Percentiles rank a stretch among this genome's conserved stretches.
These are phyloP conservation scores for Colletotrichum melonis DNA, from an alignment of 2,329 filamentous ascomycete species.

Conservation along the genomic window DNA sequence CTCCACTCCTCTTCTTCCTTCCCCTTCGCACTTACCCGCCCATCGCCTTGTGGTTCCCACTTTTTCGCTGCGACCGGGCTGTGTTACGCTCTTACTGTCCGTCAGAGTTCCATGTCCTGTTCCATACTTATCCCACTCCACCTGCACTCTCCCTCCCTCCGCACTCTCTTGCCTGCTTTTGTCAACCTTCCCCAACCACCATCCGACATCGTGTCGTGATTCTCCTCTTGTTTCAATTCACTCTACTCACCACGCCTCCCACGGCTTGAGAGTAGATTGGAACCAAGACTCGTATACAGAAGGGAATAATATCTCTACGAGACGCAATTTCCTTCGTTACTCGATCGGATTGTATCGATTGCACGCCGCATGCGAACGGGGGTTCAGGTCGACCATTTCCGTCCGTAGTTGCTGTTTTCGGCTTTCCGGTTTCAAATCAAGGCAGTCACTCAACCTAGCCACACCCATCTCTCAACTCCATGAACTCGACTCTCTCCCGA, in stretches of 20 bases:
- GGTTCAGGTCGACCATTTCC: conserved; percentile 23
- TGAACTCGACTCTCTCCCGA: conserved; percentile 21
- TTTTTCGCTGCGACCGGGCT: conserved; percentile 29
- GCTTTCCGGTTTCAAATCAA: conserved; percentile 17
- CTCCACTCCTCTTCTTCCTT: background rate
- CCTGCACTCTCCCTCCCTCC: conserved; percentile 35
- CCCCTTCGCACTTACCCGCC: conserved; percentile 19
- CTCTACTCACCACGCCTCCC: conserved; percentile 9
- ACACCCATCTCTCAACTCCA: conserved; percentile 14
- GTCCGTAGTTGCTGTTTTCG: conserved; percentile 32
- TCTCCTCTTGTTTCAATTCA: conserved; percentile 26
- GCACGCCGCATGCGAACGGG: conserved; percentile 33
- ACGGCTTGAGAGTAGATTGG: conserved; percentile 21
- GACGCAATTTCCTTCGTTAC: background rate
- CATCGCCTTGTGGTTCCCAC: conserved; percentile 26
- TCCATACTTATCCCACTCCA: conserved; percentile 37
- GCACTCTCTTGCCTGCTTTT: conserved; percentile 17
- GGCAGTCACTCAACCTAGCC: background rate
- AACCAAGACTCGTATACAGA: background rate
- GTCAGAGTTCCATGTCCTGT: conserved; percentile 28
- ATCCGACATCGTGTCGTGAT: conserved; percentile 31
- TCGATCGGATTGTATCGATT: conserved; percentile 6
- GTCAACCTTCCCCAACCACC: conserved; percentile 26
- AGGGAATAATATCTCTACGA: background rate
- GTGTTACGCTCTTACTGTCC: conserved; percentile 25